Base-by-base conservation (phyloP, 306 rosid species). In the Cicer arietinum region DNA sequence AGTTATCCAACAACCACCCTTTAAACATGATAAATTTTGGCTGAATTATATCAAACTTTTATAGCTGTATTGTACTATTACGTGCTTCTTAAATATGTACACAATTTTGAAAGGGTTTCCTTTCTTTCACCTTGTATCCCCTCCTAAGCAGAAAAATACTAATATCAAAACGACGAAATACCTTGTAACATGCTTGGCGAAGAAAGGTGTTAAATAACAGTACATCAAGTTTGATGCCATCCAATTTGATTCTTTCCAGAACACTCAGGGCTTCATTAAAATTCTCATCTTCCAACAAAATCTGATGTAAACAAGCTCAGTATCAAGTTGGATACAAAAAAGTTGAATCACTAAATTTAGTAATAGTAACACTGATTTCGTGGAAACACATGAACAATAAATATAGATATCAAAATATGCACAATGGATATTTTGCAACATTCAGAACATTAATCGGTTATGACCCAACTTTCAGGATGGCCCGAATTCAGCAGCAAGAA, bases 171-270 rank as follows among this genome's bases (percentile, higher is more conserved):
- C 69, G 57, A 42, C 12, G 41, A 61, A n/a, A 63, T 87, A 93
- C 98, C 97, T 69, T 80, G 79, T 74, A 73, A 81, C 75, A 63
- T 72, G 97, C 91, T 82, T 81, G 61, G 67, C 40, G 48, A 77
- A 94, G 85, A 83, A 94, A 74, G 3, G 85, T 87, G 82, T 94
- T 94, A 71, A 87, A 88, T 77, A 85, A 51, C 53, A 86, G 22
- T 1, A 81, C 78, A 86, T 94, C 96, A 79, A 86, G 84, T 66
- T 80, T 71, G 66, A 74, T 74, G 77, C 89, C 89, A 85, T 90
- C 88, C 17, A 83, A 78, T 84, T 76, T 81, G 43, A 85, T 83
- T 85, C 42, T 90, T 78, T 88, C 90, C 92, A 94, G 81, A 65
- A 91, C 82, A 80, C 73, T 63, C 80, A 89, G 48, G 57, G 92